Conservation (phyloP, 768 basidiomycete species). For the Coprinopsis cinerea region DNA sequence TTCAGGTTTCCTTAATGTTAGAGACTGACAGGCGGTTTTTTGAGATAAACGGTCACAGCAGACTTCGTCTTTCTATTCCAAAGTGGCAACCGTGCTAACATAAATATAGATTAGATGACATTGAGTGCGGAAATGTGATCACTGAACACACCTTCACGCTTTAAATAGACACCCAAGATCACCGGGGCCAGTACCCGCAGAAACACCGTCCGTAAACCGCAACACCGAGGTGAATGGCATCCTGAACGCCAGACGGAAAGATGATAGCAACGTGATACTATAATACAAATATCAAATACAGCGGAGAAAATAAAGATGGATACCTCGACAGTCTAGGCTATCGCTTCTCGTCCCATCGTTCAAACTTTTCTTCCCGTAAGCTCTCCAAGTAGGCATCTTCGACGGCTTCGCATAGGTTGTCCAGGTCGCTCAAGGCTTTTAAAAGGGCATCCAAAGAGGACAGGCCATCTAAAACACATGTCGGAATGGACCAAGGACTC, state of each 20-base stretch:
- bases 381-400: conserved; percentile 63
- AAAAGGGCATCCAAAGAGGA: conserved; percentile 81
- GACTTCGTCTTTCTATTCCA: too few species aligned
- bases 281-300: neutral
- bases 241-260: neutral
- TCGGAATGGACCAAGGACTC: conserved; percentile 3
- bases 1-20: too few species aligned
- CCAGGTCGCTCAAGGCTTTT: conserved; percentile 70
- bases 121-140: too few species aligned
- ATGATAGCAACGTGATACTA: neutral
- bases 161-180: too few species aligned
- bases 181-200: too few species aligned
- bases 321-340: conserved; percentile 16
- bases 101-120: too few species aligned
- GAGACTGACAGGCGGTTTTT: too few species aligned
- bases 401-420: conserved; percentile 66
- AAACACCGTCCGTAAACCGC: too few species aligned
- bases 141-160: too few species aligned
- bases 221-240: neutral
- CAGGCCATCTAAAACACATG: conserved; percentile 61
- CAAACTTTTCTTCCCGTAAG: conserved; percentile 46
- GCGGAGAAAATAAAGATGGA: neutral
- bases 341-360: conserved; percentile 67
- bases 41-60: too few species aligned
- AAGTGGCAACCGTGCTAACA: too few species aligned